These are phyloP conservation scores for Podospora pseudocomata DNA, from an alignment of 495 filamentous ascomycete species.

Conservation along the genomic window DNA sequence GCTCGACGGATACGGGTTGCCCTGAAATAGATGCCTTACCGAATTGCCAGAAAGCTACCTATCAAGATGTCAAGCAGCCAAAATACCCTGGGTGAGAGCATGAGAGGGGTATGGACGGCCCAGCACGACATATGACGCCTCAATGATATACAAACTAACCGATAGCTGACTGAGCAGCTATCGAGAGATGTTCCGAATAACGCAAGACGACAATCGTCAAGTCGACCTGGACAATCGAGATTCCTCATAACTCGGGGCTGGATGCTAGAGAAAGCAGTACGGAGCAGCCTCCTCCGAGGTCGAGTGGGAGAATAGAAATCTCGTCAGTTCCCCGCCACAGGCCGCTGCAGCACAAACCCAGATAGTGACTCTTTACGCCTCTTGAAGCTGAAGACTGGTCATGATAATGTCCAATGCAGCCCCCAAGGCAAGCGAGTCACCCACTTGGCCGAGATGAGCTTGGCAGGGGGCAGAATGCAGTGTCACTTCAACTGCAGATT, in stretches of 20 bases:
- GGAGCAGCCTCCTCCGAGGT: slow-evolving; percentile 6
- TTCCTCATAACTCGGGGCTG: neutral
- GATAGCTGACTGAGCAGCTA: too few species aligned
- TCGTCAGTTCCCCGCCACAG: neutral
- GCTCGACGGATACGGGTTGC: neutral
- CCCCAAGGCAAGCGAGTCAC: neutral
- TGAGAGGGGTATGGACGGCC: too few species aligned
- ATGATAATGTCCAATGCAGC: neutral
- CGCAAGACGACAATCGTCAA: too few species aligned
- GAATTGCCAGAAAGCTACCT: too few species aligned
- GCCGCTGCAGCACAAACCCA: neutral
- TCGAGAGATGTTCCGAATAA: too few species aligned
- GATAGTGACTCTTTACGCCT: neutral
- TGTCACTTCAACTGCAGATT: slow-evolving; percentile 2
- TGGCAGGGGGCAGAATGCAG: neutral
- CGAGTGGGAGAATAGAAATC: neutral
- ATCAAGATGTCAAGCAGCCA: too few species aligned
- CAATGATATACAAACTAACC: too few species aligned
- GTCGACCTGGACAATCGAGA: too few species aligned
- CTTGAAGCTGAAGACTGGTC: neutral
- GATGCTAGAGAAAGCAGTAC: neutral
- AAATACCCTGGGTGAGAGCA: too few species aligned
- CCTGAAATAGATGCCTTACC: neutral
- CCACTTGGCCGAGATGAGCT: neutral
- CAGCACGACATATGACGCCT: too few species aligned